Percentiles rank a stretch among this genome's conserved stretches.
phyloP scores from a whole-genome alignment of 2,329 filamentous ascomycete species.

The Teratosphaeria zuluensis region DNA sequence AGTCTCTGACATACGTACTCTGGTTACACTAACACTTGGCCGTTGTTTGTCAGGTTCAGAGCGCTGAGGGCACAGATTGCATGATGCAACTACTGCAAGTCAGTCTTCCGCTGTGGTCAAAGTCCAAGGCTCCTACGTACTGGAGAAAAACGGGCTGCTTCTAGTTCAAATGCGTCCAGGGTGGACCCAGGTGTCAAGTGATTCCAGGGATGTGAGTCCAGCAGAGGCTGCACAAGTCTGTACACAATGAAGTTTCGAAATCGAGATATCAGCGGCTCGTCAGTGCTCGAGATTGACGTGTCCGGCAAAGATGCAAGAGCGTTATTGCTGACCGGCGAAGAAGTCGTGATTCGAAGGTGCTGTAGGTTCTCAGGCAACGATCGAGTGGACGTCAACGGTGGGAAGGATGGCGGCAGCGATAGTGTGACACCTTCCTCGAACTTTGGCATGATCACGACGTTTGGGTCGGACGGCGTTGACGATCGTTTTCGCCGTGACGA shows the following conservation, averaged over 20 bases:
- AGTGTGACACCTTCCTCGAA: slow-evolving; percentile 36
- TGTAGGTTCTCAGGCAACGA: slow-evolving; percentile 15
- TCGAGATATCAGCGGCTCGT: slow-evolving; percentile 15
- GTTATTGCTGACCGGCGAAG: slow-evolving; percentile 7
- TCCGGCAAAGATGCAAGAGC: not conserved
- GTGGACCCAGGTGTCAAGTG: slow-evolving; percentile 11
- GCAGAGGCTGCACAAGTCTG: slow-evolving; percentile 14
- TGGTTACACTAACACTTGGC: slow-evolving; percentile 29
- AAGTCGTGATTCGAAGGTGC: slow-evolving; percentile 14
- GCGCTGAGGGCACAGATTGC: slow-evolving; percentile 51
- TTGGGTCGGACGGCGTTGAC: slow-evolving; percentile 29
- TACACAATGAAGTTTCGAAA: slow-evolving; percentile 21
- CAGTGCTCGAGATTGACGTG: slow-evolving; percentile 2
- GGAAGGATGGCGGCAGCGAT: slow-evolving; percentile 1
- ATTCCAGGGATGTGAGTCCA: slow-evolving; percentile 2
- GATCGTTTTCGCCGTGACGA: slow-evolving; percentile 4
- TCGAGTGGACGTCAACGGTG: slow-evolving; percentile 2
- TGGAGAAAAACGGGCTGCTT: slow-evolving; percentile 42
- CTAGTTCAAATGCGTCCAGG: slow-evolving; percentile 18
- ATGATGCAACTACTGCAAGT: slow-evolving; percentile 39
- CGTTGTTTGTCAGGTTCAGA: slow-evolving; percentile 40
- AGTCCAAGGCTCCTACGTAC: slow-evolving; percentile 29
- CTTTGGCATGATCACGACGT: slow-evolving; percentile 40
- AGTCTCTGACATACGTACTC: not conserved
- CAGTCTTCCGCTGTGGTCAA: not conserved